Conservation (phyloP, 2,329 filamentous ascomycete genomes). For the Pseudopyricularia javanii region DNA sequence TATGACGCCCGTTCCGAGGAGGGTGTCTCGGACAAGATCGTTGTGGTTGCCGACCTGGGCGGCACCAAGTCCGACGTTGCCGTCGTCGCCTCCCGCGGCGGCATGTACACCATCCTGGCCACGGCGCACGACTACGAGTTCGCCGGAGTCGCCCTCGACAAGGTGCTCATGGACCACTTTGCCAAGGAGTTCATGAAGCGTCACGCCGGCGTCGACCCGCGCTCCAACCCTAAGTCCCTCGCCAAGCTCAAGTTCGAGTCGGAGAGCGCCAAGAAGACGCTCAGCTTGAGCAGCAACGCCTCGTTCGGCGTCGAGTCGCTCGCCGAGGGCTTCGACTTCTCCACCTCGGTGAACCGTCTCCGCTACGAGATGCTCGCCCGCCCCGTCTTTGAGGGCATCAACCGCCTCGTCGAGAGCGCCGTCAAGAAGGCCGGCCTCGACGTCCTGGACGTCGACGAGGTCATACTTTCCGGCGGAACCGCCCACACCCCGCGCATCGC, state of each 20-base stretch:
- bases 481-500: slow-evolving; percentile 92
- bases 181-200: slow-evolving; percentile 99
- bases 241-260: slow-evolving; percentile 89
- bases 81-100: slow-evolving; percentile 80
- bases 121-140: slow-evolving; percentile 94
- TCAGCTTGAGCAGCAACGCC: slow-evolving; percentile 79
- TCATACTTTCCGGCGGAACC: slow-evolving; percentile 84
- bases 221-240: slow-evolving; percentile 66
- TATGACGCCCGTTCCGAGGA: slow-evolving; percentile 79
- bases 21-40: slow-evolving; percentile 67
- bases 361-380: slow-evolving; percentile 81
- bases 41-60: slow-evolving; percentile 86
- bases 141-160: slow-evolving; percentile 73
- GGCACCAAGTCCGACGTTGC: slow-evolving; percentile 87
- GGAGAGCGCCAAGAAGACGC: slow-evolving; percentile 82
- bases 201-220: slow-evolving; percentile 71
- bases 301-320: slow-evolving; percentile 89
- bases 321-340: slow-evolving; percentile 80
- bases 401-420: slow-evolving; percentile 68
- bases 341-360: slow-evolving; percentile 81
- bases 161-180: slow-evolving; percentile 89
- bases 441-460: slow-evolving; percentile 84
- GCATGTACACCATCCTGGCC: slow-evolving; percentile 91
- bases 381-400: slow-evolving; percentile 83
- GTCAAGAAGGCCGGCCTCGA: slow-evolving; percentile 90